Evolutionary conservation across 2,329 filamentous ascomycete genomes (phyloP), one percentile per base, ranked within the genome.

Genomic region (Apiospora hydei): DNA sequence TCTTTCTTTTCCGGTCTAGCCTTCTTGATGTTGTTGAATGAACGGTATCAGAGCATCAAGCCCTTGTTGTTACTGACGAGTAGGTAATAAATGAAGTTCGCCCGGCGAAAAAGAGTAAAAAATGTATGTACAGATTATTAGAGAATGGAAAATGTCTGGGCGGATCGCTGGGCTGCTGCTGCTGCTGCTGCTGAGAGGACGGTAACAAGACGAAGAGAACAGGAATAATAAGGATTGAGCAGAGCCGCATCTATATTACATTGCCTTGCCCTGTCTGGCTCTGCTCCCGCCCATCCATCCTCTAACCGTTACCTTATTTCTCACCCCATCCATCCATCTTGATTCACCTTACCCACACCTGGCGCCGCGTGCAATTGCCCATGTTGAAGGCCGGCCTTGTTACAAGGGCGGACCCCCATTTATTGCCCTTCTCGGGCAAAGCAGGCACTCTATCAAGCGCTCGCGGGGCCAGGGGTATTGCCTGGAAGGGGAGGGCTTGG

Each of bases 211-310:
- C 26, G 5, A 13, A 43, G 41, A 43, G 10, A 43, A 14, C 41
- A 26, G 51, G 24, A 53, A 13, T 14, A 53, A 13, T 14, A 34
- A 34, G 41, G 41, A 43, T 13, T 41, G 57, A 64, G 57, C 57
- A 64, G 34, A 64, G 57, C 57, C 57, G 34, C 34, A 64, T 64
- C 57, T 64, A 64, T 64, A 64, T 64, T 64, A 64, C 34, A 38
- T 30, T 34, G 26, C 51, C 51, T 14, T 8, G 3, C 8, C 21
- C 16, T 8, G 21, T 49, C 21, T 21, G 14, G 4, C 44, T 21
- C 44, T 18, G 34, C 49, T 53, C 49, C 24, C 24, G 11, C 49
- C 24, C 11, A 30, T 11, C 5, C 51, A 57, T 51, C 16, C 51
- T 13, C 53, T 61, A 21, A 38, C 57, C 57, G 21, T 64, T 64